A percentile compares a stretch with the other conserved stretches of the same genome.
Evolutionary conservation across 139 green algal species (phyloP).

Genomic region (Chlorella sp.): DNA sequence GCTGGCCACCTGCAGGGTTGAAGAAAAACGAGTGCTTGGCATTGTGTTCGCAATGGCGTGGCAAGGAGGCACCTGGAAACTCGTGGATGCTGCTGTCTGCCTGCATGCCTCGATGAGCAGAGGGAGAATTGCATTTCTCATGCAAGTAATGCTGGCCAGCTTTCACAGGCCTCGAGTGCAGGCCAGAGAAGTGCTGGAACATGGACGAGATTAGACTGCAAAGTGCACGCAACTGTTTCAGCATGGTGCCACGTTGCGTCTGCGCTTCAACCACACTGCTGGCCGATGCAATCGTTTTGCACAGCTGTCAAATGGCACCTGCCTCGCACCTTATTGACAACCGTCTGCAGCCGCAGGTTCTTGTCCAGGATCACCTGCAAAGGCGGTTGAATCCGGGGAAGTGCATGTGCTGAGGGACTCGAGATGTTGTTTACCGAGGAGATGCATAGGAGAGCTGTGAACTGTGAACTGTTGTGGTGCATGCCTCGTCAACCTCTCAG

Average conservation of each 20-base stretch:
- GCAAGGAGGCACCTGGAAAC: background rate
- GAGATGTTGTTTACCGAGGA: background rate
- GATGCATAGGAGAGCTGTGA: background rate
- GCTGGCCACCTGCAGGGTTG: slow-evolving; percentile 62
- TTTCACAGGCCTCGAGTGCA: too few relatives aligned
- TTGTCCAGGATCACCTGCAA: slow-evolving; percentile 92
- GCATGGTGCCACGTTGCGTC: background rate
- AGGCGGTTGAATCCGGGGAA: background rate
- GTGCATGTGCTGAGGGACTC: background rate
- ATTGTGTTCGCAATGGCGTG: background rate
- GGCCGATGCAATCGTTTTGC: too few relatives aligned
- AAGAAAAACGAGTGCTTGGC: background rate
- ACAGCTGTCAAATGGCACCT: too few relatives aligned
- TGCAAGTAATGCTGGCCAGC: too few relatives aligned
- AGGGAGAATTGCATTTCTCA: background rate
- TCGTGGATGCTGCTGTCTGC: background rate
- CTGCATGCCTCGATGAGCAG: background rate
- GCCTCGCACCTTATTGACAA: slow-evolving; percentile 93
- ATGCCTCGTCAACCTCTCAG: too few relatives aligned
- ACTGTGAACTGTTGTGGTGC: too few relatives aligned
- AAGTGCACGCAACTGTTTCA: background rate
- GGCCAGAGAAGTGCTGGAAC: too few relatives aligned
- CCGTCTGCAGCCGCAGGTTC: slow-evolving; percentile 87
- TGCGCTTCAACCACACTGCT: too few relatives aligned
- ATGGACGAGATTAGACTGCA: too few relatives aligned